phyloP scores from a whole-genome alignment of 2,329 filamentous ascomycete genomes.

The Trichoderma polysporum region DNA sequence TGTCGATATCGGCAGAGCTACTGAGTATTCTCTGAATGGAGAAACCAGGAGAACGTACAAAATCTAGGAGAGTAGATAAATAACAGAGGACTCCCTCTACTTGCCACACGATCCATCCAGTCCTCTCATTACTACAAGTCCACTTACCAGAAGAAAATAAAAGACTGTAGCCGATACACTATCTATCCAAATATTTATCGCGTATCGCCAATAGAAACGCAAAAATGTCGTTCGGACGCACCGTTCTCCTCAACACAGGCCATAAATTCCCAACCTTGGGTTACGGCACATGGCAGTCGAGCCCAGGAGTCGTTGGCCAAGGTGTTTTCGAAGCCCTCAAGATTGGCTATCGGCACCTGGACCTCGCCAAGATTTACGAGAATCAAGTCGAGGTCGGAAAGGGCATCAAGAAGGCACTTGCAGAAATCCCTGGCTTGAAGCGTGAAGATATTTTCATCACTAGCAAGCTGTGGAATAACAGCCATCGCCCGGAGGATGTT shows the following conservation, averaged over 20 bases:
- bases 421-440: constrained; percentile 50
- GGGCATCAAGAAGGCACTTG: constrained; percentile 49
- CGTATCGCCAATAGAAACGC: neutral
- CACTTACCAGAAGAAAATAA: neutral
- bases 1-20: neutral
- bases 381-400: constrained; percentile 62
- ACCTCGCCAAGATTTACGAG: constrained; percentile 55
- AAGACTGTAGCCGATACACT: neutral
- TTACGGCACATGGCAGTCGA: constrained; percentile 66
- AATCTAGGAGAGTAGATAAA: neutral
- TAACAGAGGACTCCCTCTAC: neutral
- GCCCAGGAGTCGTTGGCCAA: constrained; percentile 61
- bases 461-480: constrained; percentile 61
- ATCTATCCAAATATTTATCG: neutral
- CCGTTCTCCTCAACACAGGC: constrained; percentile 62
- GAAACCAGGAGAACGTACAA: neutral
- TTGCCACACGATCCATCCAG: neutral
- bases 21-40: neutral
- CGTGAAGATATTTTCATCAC: constrained; percentile 50
- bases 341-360: constrained; percentile 63
- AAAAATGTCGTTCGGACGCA: constrained; percentile 54
- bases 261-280: constrained; percentile 63
- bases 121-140: neutral
- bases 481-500: constrained; percentile 58
- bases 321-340: constrained; percentile 64